Evolutionary conservation across 2,329 filamentous ascomycete species (phyloP), one percentile per base, ranked within the genome.

Genomic region (Epichloe elymi): DNA sequence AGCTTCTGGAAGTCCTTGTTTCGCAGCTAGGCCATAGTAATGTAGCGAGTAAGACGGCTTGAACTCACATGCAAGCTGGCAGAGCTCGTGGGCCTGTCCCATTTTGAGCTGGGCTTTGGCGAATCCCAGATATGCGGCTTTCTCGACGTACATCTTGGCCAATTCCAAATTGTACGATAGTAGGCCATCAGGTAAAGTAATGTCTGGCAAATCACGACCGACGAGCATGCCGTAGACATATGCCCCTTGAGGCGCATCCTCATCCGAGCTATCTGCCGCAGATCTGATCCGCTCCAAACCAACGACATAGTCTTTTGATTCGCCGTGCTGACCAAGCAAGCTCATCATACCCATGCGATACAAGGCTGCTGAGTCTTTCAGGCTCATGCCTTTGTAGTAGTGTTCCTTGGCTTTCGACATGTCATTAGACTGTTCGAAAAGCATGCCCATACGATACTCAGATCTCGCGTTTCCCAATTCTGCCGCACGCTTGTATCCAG

Each of bases 371-470:
- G 93, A 95, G 69, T 98, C 93, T 23, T 83, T 82, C 58, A 83
- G 73, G 47, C 81, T 78, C 47, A 93, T 82, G 47, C 93, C 93
- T 46, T 80, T 78, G 57, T 88, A 82, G 68, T 97, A 98, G 67
- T 97, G 90, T 61, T 85, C 83, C 62, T 96, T 82, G 5, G 93
- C 93, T 66, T 95, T 96, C 55, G 83, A 78, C 54, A 89, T 84
- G 62, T 98, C 91, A 63, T 95, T 95, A 4, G 89, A 91, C 65
- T 86, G 89, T 69, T 98, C 93, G 65, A 90, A 97, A 52, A 96
- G 85, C 91, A 97, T 98, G 55, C 93, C 93, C 70, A 98, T 95
- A 45, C 93, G 82, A 67, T 98, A 98, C 67, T 97, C 88, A 19
- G 93, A 90, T 59, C 93, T 78, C 20, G 85, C 81, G 69, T 90